Evolutionary conservation across 2,329 filamentous ascomycete genomes (phyloP), one percentile per base, ranked within the genome.

Genomic region (Macrophomina pseudophaseolina): DNA sequence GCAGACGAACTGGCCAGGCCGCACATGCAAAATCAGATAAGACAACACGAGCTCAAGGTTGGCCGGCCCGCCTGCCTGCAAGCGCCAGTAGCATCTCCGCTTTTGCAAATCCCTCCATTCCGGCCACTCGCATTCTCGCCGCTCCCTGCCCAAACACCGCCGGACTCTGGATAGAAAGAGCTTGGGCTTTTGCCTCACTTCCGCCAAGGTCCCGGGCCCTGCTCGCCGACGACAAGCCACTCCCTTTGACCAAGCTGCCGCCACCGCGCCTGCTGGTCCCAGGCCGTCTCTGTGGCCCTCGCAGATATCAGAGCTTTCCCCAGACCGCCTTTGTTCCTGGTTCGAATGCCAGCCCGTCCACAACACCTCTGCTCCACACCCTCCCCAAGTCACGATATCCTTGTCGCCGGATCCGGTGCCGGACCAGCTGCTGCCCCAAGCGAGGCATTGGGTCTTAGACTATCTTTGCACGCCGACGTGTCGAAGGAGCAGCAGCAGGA

Each of bases 371-470:
- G 6, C n/a, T 7, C 32, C 9, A 32, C 44, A 38, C 58, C 18
- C 2, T 62, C 44, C 44, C 16, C 9, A 62, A 62, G 58, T 28
- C 44, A 48, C 16, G 33, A 8, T n/a, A 49, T 62, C 58, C 58
- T 62, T 49, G 42, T 33, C 42, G 5, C 44, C 8, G 7, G 3
- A 35, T n/a, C 8, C 44, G 42, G 58, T 30, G 42, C 46, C 58
- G 58, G 58, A 49, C 58, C 58, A 62, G 58, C 44, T 49, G 32
- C 42, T 62, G 58, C 58, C 58, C 58, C 42, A 35, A 14, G 58
- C 58, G 58, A 62, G 28, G 58, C 58, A 62, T 62, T 62, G 58
- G 58, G 58, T 49, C 58, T 23, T 62, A 40, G 49, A 62, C 42
- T 62, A 38, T 49, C 58, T 62, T 62, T 62, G 42, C 58, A 18